These are phyloP conservation scores for Microthyrium microscopicum DNA, from an alignment of 2,329 filamentous ascomycete genomes.

Conservation along the genomic window DNA sequence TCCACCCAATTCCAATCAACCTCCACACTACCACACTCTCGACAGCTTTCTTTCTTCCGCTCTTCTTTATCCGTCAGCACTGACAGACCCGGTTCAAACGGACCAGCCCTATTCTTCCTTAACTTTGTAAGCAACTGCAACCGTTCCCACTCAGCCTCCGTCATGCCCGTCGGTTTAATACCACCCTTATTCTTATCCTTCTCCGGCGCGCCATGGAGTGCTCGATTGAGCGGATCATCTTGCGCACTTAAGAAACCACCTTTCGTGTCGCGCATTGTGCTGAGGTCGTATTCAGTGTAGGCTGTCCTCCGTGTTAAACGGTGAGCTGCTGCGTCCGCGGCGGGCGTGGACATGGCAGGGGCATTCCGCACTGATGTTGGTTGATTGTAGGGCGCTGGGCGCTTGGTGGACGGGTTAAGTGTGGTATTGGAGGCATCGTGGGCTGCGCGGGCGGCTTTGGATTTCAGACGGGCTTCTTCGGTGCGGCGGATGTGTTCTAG, in stretches of 20 bases:
- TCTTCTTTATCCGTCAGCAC: conserved; percentile 41
- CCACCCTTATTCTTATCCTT: conserved; percentile 33
- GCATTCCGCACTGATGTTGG: conserved; percentile 55
- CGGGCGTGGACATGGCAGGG: conserved; percentile 26
- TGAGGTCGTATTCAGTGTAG: conserved; percentile 96
- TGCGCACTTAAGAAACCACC: conserved; percentile 83
- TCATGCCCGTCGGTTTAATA: conserved; percentile 85
- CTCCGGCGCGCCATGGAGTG: conserved; percentile 35
- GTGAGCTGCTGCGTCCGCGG: too few species aligned
- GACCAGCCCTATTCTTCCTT: conserved; percentile 56
- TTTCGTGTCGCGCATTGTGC: conserved; percentile 94
- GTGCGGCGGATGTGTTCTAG: too few species aligned
- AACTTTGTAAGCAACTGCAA: conserved; percentile 59
- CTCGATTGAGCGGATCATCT: conserved; percentile 81
- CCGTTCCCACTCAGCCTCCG: conserved; percentile 77
- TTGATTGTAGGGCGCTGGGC: conserved; percentile 47
- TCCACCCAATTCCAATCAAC: conserved; percentile 95
- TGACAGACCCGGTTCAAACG: conserved; percentile 79
- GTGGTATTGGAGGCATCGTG: conserved; percentile 34
- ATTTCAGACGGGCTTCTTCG: conserved; percentile 76
- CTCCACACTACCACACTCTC: conserved; percentile 68
- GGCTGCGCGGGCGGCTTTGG: conserved; percentile 70
- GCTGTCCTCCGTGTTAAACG: conserved; percentile 36
- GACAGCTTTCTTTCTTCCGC: conserved; percentile 57
- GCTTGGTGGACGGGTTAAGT: conserved; percentile 22